Evolutionary conservation across 2,329 filamentous ascomycete species (phyloP), one percentile per base, ranked within the genome.

Genomic region (Fusarium humuli): DNA sequence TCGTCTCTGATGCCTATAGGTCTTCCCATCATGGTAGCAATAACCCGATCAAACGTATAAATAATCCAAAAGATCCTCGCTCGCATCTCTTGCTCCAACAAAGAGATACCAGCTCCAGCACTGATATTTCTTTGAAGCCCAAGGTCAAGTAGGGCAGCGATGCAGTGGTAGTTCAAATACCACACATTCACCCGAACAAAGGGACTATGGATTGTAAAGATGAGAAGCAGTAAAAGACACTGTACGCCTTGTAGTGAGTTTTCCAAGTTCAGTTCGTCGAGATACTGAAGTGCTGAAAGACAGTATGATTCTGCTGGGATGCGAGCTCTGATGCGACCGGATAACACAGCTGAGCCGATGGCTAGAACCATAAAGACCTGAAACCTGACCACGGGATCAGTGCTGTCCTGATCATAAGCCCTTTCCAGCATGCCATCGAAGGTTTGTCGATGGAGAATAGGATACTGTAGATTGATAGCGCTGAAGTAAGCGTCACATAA

Each of bases 1-100:
- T 88, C 86, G 47, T 88, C 86, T 47, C 86, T 78, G 3, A 88
- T 70, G 0, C 85, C 85, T 53, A 88, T 85, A 0, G 86, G 86
- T 2, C 86, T 79, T 1, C 86, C 86, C 84, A 88, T 85, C 77
- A 86, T 87, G 0, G 85, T 88, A 5, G 83, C 83, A 34, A 88
- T 78, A 1, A 80, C 82, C 16, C 86, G 79, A 59, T 88, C 86
- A 6, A 88, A 77, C 0, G 79, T 83, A 27, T 86, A 85, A 6
- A 85, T 83, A 0, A 84, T 83, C 86, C 86, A 88, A 50, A 88
- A 88, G 7, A 87, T 81, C 4, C 86, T 77, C 0, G 84, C 85
- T n/a, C 86, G 77, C 81, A 87, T 84, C 65, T 88, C 85, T 42
- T 86, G 84, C 9, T 85, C 82, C 1, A 87, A 65, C 0, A 84